Conservation (phyloP, 2,329 filamentous ascomycete genomes). For the Chaetomium strumarium region DNA sequence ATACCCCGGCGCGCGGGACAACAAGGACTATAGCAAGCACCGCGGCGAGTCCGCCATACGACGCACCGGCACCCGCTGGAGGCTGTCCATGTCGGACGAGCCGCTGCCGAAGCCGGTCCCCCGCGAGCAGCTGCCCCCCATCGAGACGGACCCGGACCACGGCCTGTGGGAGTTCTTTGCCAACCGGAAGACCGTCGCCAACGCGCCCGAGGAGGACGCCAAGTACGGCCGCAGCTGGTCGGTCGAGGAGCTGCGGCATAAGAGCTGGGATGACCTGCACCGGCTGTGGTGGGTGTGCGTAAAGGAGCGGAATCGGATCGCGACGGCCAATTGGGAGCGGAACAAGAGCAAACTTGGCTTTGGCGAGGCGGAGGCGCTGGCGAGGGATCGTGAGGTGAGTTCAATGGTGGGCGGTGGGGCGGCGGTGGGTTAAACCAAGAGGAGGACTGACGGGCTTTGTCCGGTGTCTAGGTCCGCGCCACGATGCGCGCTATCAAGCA, state of each 20-base stretch:
- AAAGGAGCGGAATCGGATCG: slow-evolving; percentile 82
- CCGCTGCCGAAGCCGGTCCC: slow-evolving; percentile 62
- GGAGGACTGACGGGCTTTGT: slow-evolving; percentile 13
- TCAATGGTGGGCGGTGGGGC: background rate
- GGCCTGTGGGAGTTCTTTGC: slow-evolving; percentile 93
- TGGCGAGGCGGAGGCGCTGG: slow-evolving; percentile 61
- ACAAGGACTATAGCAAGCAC: slow-evolving; percentile 69
- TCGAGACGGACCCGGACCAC: slow-evolving; percentile 65
- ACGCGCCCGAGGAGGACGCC: slow-evolving; percentile 63
- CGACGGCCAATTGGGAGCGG: slow-evolving; percentile 70
- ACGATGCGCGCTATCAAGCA: slow-evolving; percentile 84
- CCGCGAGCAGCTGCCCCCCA: slow-evolving; percentile 47
- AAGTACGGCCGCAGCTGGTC: slow-evolving; percentile 78
- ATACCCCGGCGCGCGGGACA: slow-evolving; percentile 35
- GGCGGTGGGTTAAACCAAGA: too few relatives aligned
- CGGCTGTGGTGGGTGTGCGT: slow-evolving; percentile 90
- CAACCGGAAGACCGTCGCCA: slow-evolving; percentile 59
- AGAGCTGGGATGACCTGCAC: slow-evolving; percentile 93
- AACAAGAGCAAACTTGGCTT: slow-evolving; percentile 62
- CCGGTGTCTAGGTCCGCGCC: slow-evolving; percentile 53
- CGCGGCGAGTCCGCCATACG: slow-evolving; percentile 79
- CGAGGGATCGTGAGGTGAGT: slow-evolving; percentile 63
- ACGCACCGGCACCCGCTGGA: slow-evolving; percentile 67
- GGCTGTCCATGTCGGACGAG: slow-evolving; percentile 66
- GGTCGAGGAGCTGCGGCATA: slow-evolving; percentile 75